Evolutionary conservation across 345 rosid species (phyloP), one percentile per base, ranked within the genome.

Genomic region (Tarenaya hassleriana): DNA sequence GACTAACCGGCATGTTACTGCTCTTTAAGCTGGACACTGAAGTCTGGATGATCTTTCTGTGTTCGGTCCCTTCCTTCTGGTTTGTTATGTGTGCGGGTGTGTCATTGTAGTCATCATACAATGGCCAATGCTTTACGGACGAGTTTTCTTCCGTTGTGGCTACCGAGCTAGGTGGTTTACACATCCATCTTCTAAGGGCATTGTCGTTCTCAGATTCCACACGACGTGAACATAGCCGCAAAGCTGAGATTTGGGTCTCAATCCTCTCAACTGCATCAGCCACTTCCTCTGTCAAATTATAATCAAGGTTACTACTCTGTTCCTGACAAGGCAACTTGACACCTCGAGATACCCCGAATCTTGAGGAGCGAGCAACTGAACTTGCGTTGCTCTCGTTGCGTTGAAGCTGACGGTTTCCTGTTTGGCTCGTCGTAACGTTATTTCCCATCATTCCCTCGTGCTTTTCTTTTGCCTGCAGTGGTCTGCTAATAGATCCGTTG

Each of bases 231-330:
- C 63, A 44, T 44, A 60, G 58, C 12, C 57, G 64, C 62, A 75
- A 62, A 50, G 71, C 74, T 9, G 61, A 58, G 44, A 71, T 73
- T 19, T 69, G 69, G 19, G 68, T 67, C 41, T 69, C 77, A 20
- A 81, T 73, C 29, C 62, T 56, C 58, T 70, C 59, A 11, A 75
- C 63, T n/a, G 76, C 42, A 19, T 72, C 48, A 44, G 60, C 58
- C 0, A 74, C 55, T n/a, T 77, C 69, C 38, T 55, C 56, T 43
- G 38, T 34, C 12, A 55, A 29, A 53, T 45, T 35, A 46, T 27
- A 15, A 44, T 24, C 31, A 15, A 39, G 31, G 18, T 19, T 34
- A 34, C 16, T 31, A 32, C 21, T 13, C 43, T 47, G 41, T 7
- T n/a, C 17, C 20, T 44, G 50, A 39, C 42, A 21, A 39, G 55